Evolutionary conservation across 805 yeast species (phyloP).

Genomic region (Candida sithepensis): DNA sequence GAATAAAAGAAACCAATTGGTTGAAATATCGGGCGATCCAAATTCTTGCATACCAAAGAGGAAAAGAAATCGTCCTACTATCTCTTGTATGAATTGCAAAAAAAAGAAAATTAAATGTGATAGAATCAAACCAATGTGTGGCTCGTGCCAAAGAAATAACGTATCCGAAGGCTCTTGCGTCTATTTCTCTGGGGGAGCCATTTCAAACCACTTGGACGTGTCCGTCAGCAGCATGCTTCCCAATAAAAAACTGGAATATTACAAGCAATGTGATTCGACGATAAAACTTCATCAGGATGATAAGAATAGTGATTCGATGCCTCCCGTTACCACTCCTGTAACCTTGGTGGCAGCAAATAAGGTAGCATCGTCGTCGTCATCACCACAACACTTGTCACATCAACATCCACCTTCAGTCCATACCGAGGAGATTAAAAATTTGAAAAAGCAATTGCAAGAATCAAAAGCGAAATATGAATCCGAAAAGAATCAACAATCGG

Average conservation of each 20-base stretch:
- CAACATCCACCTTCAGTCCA: too few species aligned
- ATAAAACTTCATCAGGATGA: neutral
- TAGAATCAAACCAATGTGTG: conserved; percentile 32
- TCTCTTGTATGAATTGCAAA: conserved; percentile 39
- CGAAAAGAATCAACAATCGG: neutral
- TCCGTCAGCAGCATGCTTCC: neutral
- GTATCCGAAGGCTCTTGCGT: conserved; percentile 22
- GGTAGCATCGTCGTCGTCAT: too few species aligned
- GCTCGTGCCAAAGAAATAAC: conserved; percentile 26
- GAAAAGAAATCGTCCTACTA: conserved; percentile 45
- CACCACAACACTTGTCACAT: too few species aligned
- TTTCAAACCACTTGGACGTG: neutral
- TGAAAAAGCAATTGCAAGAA: neutral
- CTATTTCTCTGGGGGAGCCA: conserved; percentile 15
- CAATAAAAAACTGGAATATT: neutral
- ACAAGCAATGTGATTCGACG: neutral
- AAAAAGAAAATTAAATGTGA: conserved; percentile 46
- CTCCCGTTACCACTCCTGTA: too few species aligned
- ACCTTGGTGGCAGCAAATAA: too few species aligned
- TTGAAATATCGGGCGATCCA: conserved; percentile 13
- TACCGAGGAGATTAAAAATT: neutral
- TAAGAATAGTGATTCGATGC: too few species aligned
- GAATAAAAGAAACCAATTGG: conserved; percentile 15
- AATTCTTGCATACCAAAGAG: conserved; percentile 18
- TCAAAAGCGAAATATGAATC: neutral